Evolutionary conservation across 176 grass and related monocot genomes (phyloP), one percentile per base, ranked within the genome.

Genomic region (Ampelocalamus luodianensis): DNA sequence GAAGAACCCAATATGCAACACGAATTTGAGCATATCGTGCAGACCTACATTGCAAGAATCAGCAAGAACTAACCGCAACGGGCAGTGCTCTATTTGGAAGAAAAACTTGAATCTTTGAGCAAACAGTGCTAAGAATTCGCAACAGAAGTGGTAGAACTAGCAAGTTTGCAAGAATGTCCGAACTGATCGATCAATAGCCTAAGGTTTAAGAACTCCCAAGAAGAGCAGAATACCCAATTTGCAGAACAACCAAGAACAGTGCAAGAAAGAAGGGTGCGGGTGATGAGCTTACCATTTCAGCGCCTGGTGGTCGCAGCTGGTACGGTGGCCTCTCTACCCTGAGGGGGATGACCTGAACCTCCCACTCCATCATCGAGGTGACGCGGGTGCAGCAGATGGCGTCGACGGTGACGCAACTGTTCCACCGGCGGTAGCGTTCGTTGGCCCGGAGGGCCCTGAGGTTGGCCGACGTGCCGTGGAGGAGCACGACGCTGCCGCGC

Each of bases 321-420:
- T 77, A 87, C 39, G 79, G 79, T 53, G 86, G 79, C 72, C 79
- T 77, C 72, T 83, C 79, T 12, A 60, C 72, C 29, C 14, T 77
- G 2, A 76, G 12, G 53, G 86, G 65, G 17, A 88, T 77, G 43
- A 83, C 54, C 65, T 88, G 42, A 60, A 83, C 86, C 53, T 71
- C 73, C 79, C 86, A 83, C 86, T 88, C 72, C 86, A 83, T 83
- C 86, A 88, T 88, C 54, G 72, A 83, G 23, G 54, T 88, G 72
- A 88, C 44, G 7, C 72, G 54, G 73, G 17, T 36, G 44, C 67
- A 34, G 72, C 71, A 50, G 79, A 88, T 48, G 72, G 53, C 11
- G 73, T 77, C 64, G 65, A 63, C 53, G 80, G 65, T 71, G 66
- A 78, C 86, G 79, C 43, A 4, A 65, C 2, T 88, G 64, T 71